Percentiles rank a stretch among this genome's conserved stretches.
These are phyloP conservation scores for Amanita jacksonii DNA, from an alignment of 768 basidiomycete genomes.

Conservation along the genomic window DNA sequence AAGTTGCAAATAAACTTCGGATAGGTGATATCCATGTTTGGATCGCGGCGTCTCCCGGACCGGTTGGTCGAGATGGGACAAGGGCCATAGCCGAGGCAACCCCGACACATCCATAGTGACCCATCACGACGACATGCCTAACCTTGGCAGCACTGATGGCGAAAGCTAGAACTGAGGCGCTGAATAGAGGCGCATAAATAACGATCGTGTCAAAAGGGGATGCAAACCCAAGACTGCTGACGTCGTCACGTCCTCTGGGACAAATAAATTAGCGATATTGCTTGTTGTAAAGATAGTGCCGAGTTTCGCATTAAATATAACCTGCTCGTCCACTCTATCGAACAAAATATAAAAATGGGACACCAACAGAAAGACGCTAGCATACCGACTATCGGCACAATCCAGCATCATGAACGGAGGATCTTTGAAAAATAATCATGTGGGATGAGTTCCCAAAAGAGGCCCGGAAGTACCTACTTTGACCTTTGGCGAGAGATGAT, in stretches of 20 bases:
- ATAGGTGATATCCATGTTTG: conserved; percentile 18
- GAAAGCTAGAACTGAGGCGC: conserved; percentile 15
- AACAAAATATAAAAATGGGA: neutral
- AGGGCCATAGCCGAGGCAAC: conserved; percentile 14
- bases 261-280: conserved; percentile 17
- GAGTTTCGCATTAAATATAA: conserved; percentile 15
- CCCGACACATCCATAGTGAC: conserved; percentile 19
- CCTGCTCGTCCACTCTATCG: conserved; percentile 14
- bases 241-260: conserved; percentile 8
- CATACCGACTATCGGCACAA: conserved; percentile 16
- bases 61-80: conserved; percentile 5
- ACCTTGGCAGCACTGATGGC: conserved; percentile 13
- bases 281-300: conserved; percentile 17
- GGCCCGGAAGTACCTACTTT: neutral
- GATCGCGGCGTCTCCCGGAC: conserved; percentile 10
- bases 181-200: neutral
- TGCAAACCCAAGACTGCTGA: neutral
- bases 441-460: neutral
- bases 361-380: too few relatives aligned
- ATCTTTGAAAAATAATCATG: neutral
- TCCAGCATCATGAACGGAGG: conserved; percentile 17
- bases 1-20: conserved; percentile 14
- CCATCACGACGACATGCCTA: conserved; percentile 17
- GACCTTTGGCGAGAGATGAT: conserved; percentile 5
- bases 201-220: neutral